Evolutionary conservation across 768 basidiomycete species (phyloP), one percentile per base, ranked within the genome.

Genomic region (Obba rivulosa): DNA sequence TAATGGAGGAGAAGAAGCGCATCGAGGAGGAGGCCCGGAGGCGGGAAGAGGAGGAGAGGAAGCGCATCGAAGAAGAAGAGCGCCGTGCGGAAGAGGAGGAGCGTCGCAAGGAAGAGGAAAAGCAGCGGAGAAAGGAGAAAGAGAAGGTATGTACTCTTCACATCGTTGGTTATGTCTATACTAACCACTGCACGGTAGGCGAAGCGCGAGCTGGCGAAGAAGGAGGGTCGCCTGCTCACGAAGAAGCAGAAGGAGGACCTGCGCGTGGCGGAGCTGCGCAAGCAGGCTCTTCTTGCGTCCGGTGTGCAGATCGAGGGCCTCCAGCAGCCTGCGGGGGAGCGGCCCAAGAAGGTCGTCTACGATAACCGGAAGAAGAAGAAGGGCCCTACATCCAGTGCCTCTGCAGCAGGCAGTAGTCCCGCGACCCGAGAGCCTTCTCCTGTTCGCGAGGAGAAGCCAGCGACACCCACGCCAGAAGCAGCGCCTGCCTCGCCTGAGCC

Each of bases 241-340:
- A 93, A 95, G 67, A 96, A 94, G 68, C 94, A 98, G 66, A 95
- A 92, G 67, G 87, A 91, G 61, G 94, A 97, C 64, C 84, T 78
- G 57, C 88, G 87, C 18, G 87, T 83, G 55, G 93, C 92, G 2
- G 94, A 97, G 65, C 80, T 91, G 24, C 84, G 93, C 48, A 88
- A 83, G 62, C 81, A 95, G 62, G 94, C 95, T 2, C 78, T 98
- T 45, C 74, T 98, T 43, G 86, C 89, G 17, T 87, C 89, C 31
- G 93, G 92, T 43, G 87, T 87, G 41, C 83, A 85, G 57, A 87
- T 99, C 51, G 93, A 94, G 59, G 96, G 91, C 51, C 71, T 98
- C 17, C 85, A 91, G 46, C 79, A 86, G 54, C 53, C 69, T 24
- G 62, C 76, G 18, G 69, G 61, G 13, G 70, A 69, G 20, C 62